Evolutionary conservation across 805 yeast species (phyloP).

Genomic region (Myxozyma geophila): DNA sequence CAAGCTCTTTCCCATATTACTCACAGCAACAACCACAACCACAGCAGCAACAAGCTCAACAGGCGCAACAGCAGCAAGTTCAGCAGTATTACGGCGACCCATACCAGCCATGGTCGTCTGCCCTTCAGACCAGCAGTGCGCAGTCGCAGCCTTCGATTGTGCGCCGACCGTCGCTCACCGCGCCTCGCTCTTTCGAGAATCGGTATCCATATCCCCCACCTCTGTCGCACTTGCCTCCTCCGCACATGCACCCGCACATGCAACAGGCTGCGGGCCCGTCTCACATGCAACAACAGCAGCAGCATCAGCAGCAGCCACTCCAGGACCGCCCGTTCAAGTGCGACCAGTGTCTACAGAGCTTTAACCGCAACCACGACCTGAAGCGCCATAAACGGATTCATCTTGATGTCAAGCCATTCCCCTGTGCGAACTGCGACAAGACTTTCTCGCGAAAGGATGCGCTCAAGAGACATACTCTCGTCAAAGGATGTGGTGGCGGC

Average conservation of each 20-base stretch:
- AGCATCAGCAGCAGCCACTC: constrained; percentile 16
- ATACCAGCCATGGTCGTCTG: constrained; percentile 21
- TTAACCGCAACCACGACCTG: constrained; percentile 38
- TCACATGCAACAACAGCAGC: constrained; percentile 18
- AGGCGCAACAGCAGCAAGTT: constrained; percentile 23
- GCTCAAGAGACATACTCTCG: constrained; percentile 36
- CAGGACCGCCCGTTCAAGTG: constrained; percentile 37
- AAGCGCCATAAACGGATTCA: constrained; percentile 38
- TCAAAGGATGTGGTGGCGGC: constrained; percentile 33
- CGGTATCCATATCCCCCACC: constrained; percentile 28
- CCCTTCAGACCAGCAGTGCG: constrained; percentile 6
- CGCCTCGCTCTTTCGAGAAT: constrained; percentile 26
- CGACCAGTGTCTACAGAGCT: constrained; percentile 37
- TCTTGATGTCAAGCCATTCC: constrained; percentile 37
- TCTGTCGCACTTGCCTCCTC: constrained; percentile 25
- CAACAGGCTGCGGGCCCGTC: background rate
- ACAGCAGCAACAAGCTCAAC: constrained; percentile 17
- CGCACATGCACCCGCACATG: constrained; percentile 13
- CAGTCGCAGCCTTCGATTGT: constrained; percentile 9
- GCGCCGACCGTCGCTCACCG: constrained; percentile 28
- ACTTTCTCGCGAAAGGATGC: constrained; percentile 39
- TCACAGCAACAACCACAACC: constrained; percentile 8
- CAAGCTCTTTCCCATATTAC: constrained; percentile 9
- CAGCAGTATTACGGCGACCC: constrained; percentile 20
- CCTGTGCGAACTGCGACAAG: constrained; percentile 38